phyloP scores from a whole-genome alignment of 106 monocot genomes.

The Iris macrosiphon region DNA sequence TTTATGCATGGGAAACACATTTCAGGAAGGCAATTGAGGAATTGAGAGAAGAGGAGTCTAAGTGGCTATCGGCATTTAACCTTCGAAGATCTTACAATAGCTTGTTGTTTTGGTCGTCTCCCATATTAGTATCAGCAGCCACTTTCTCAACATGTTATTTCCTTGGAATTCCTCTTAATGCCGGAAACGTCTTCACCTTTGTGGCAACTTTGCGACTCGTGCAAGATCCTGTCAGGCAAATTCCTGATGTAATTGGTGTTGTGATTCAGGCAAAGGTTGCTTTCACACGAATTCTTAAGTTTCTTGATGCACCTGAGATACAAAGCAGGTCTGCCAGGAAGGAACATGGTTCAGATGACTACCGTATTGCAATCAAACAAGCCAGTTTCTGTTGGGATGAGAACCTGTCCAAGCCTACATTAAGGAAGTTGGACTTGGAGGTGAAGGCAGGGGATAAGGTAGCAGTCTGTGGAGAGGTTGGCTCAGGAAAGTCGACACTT shows the following conservation, averaged over 20 bases:
- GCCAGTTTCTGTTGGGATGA: constrained; percentile 81
- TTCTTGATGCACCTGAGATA: constrained; percentile 78
- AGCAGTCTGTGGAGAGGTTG: constrained; percentile 94
- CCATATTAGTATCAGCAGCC: constrained; percentile 77
- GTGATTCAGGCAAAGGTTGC: constrained; percentile 96
- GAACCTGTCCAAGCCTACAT: constrained; percentile 30
- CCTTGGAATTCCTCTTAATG: constrained; percentile 57
- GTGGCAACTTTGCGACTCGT: constrained; percentile 93
- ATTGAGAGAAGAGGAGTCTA: constrained; percentile 46
- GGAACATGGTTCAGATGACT: background rate
- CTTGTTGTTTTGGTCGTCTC: constrained; percentile 83
- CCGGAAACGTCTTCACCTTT: constrained; percentile 91
- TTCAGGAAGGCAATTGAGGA: constrained; percentile 68
- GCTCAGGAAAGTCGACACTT: constrained; percentile 94
- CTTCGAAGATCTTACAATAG: constrained; percentile 64
- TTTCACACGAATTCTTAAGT: constrained; percentile 54
- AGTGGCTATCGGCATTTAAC: constrained; percentile 75
- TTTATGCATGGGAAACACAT: constrained; percentile 93
- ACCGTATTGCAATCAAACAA: constrained; percentile 45
- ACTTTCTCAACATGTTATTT: constrained; percentile 82
- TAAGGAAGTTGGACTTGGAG: constrained; percentile 51
- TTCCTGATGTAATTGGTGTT: constrained; percentile 85
- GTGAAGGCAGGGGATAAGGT: constrained; percentile 64
- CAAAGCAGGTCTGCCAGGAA: constrained; percentile 24
- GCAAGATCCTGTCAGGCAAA: constrained; percentile 77